Conservation (phyloP, 805 yeast genomes). For the Cyberlindnera saturnus region DNA sequence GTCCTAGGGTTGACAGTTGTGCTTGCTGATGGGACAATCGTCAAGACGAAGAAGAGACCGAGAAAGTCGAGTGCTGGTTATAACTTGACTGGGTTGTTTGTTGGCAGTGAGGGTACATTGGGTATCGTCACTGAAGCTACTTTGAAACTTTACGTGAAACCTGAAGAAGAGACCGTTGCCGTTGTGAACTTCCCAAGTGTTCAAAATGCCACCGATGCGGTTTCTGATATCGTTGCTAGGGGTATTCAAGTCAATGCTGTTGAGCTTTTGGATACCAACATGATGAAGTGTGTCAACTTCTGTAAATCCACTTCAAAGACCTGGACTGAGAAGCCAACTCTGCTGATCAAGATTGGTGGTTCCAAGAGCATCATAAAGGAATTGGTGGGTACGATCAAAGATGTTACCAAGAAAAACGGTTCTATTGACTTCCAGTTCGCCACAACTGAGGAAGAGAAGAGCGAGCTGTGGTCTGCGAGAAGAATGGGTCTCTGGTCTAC, state of each 20-base stretch:
- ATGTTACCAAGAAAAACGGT: constrained; percentile 48
- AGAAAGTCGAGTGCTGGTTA: constrained; percentile 78
- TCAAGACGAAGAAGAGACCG: constrained; percentile 71
- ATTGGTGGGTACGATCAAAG: constrained; percentile 37
- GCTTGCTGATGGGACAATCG: constrained; percentile 71
- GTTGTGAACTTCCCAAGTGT: constrained; percentile 64
- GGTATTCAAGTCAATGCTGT: constrained; percentile 71
- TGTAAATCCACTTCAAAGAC: constrained; percentile 46
- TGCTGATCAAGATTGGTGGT: constrained; percentile 62
- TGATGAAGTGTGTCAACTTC: constrained; percentile 60
- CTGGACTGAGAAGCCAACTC: constrained; percentile 56
- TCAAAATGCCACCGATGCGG: constrained; percentile 65
- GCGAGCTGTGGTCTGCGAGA: constrained; percentile 71
- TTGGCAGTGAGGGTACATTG: constrained; percentile 76
- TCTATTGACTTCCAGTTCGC: constrained; percentile 60
- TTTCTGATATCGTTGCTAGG: constrained; percentile 50
- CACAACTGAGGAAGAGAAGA: constrained; percentile 50
- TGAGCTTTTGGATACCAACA: constrained; percentile 66
- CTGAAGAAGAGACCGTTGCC: constrained; percentile 59
- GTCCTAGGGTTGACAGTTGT: constrained; percentile 66
- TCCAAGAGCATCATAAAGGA: constrained; percentile 41
- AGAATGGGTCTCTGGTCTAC: constrained; percentile 64
- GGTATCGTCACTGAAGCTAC: constrained; percentile 79
- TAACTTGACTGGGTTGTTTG: constrained; percentile 66
- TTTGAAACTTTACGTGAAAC: constrained; percentile 59